Evolutionary conservation across 2,329 filamentous ascomycete genomes (phyloP).

Genomic region (Exserohilum rostratum): DNA sequence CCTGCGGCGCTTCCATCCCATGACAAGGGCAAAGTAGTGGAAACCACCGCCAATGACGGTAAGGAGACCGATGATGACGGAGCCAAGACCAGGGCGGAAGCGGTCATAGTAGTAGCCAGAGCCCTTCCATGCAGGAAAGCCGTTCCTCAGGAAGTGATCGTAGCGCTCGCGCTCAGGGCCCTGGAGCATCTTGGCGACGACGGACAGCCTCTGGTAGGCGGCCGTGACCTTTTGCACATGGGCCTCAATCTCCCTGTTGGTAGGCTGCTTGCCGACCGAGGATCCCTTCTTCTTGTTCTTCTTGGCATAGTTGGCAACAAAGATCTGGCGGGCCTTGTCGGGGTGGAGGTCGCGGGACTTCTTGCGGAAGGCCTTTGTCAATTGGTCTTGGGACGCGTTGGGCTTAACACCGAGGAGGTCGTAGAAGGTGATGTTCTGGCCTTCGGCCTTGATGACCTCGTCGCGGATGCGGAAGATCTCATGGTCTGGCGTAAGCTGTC

Average conservation of each 20-base stretch:
- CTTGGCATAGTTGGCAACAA: slow-evolving; percentile 69
- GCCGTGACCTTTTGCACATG: slow-evolving; percentile 82
- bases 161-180: slow-evolving; percentile 84
- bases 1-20: slow-evolving; percentile 86
- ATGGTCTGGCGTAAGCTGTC: slow-evolving; percentile 67
- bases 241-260: slow-evolving; percentile 74
- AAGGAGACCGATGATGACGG: slow-evolving; percentile 81
- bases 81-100: slow-evolving; percentile 87
- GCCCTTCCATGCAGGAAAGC: slow-evolving; percentile 95
- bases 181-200: slow-evolving; percentile 85
- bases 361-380: slow-evolving; percentile 93
- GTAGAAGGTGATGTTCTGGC: slow-evolving; percentile 86
- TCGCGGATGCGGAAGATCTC: slow-evolving; percentile 97
- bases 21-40: slow-evolving; percentile 84
- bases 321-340: slow-evolving; percentile 90
- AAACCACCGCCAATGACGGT: slow-evolving; percentile 80
- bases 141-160: slow-evolving; percentile 90
- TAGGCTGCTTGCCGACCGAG: slow-evolving; percentile 70
- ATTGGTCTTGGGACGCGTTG: slow-evolving; percentile 79
- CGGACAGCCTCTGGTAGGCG: slow-evolving; percentile 80
- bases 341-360: slow-evolving; percentile 84
- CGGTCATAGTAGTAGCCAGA: slow-evolving; percentile 98
- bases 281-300: slow-evolving; percentile 60
- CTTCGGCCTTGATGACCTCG: slow-evolving; percentile 78
- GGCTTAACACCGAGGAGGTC: slow-evolving; percentile 80